Conservation (phyloP, 495 filamentous ascomycete genomes). For the Clohesyomyces aquaticus region DNA sequence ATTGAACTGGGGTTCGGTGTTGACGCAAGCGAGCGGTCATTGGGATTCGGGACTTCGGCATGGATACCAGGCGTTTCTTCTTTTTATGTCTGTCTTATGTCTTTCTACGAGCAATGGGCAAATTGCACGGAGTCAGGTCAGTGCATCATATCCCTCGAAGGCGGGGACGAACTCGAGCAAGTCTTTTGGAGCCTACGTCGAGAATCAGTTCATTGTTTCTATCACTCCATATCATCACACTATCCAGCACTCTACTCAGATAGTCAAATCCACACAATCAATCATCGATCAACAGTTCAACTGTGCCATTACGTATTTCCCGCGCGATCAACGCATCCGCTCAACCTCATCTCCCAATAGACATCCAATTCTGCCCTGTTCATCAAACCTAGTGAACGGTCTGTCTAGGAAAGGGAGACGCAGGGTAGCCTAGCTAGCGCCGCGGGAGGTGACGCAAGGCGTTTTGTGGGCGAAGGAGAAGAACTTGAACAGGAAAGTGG, state of each 20-base stretch:
- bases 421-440: too few species aligned
- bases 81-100: background rate
- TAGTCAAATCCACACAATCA: background rate
- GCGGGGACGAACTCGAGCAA: background rate
- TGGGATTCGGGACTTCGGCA: conserved; percentile 13
- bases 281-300: background rate
- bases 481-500: too few species aligned
- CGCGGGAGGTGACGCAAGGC: too few species aligned
- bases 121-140: background rate
- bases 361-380: conserved; percentile 48
- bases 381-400: conserved; percentile 50
- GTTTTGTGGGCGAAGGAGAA: too few species aligned
- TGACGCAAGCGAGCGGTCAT: background rate
- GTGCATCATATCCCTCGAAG: background rate
- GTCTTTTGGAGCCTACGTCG: background rate
- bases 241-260: background rate
- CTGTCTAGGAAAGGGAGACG: too few species aligned
- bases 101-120: background rate
- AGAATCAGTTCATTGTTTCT: background rate
- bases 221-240: background rate
- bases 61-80: conserved; percentile 35
- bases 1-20: background rate
- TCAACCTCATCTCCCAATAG: conserved; percentile 53
- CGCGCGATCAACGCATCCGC: conserved; percentile 52
- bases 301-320: conserved; percentile 43